Evolutionary conservation across 306 rosid species (phyloP), one percentile per base, ranked within the genome.

Genomic region (Corylus avellana): DNA sequence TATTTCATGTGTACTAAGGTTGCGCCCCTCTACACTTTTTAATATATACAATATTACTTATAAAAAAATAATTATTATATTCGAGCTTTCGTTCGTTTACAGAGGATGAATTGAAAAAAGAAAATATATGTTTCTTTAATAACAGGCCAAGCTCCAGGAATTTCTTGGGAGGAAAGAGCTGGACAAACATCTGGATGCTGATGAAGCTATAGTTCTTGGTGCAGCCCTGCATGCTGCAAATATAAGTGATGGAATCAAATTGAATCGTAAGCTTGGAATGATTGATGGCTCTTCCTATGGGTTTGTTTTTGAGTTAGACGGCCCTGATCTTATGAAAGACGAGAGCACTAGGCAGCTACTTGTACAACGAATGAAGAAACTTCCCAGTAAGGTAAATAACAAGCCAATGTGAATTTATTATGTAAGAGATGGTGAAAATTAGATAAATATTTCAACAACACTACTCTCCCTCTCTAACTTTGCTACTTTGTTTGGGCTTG

Each of bases 181-280:
- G 83, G 99, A 91, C 79, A 91, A 88, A 88, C 99, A 95, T 90
- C 95, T 95, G 80, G 99, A 95, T 82, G 93, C 99, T 47, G 99
- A 95, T 88, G 99, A 95, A 85, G 99, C 99, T 74, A 88, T 86
- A 68, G 98, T 91, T 79, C 98, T 95, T 42, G 99, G 99, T 61
- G 90, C 99, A 54, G 83, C 98, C 58, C 87, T 95, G 68, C 91
- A 93, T 75, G 99, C 99, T 55, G 98, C 98, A 54, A 95, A 95
- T 86, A 70, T 95, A 89, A 95, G 99, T 70, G 99, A 95, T 85
- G 99, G 99, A 75, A 95, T 95, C 84, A 95, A 95, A 84, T 86
- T 95, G 88, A 95, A 95, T 86, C 97, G 98, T 47, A 95, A 95
- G 86, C 91, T 95, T 17, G 99, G 99, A 82, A 95, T 95, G 99